Evolutionary conservation across 768 basidiomycete species (phyloP), one percentile per base, ranked within the genome.

Genomic region (Hygrocybe coccinea): DNA sequence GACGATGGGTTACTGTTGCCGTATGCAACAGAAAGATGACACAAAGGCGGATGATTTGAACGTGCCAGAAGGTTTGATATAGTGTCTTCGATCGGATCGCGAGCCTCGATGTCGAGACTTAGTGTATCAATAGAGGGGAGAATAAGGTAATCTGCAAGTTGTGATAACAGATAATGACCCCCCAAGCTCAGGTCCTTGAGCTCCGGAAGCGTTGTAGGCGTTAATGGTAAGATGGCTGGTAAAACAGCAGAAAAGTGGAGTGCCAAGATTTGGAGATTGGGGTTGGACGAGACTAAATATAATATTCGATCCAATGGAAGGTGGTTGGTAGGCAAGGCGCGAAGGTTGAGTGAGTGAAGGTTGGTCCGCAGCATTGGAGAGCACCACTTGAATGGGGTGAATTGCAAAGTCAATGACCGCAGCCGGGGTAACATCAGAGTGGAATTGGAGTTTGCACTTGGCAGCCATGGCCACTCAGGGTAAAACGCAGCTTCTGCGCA

Each of bases 311-410:
- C 86, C 14, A 90, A 68, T 0, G 85, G 80, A 35, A 87, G 72
- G 58, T 83, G 80, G 5, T 78, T 74, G 1, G 79, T 81, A 14
- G 85, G 84, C 9, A 88, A 80, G 1, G 85, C 79, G 24, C 83
- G 84, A 36, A 90, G 76, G 55, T 79, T 82, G 54, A 89, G 76
- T 2, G 77, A 75, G 39, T 74, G 77, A 11, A 89, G 72, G 53
- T 79, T 78, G 11, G 76, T 76, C 37, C 76, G 78, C 63, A 90
- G 80, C 71, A 89, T 81, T 1, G 88, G 85, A 0, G 87, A 85
- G 2, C 83, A 84, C 82, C 86, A 86, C 67, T 83, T 85, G 75
- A 89, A 89, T 0, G 89, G 87, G 4, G 84, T 79, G 58, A 87
- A 79, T 61, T 86, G 84, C 10, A 89, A 71, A 22, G 85, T 87